A percentile compares a stretch with the other conserved stretches of the same genome.
Conservation (phyloP, 2,329 filamentous ascomycete genomes). For the Mycocentrospora acerina region DNA sequence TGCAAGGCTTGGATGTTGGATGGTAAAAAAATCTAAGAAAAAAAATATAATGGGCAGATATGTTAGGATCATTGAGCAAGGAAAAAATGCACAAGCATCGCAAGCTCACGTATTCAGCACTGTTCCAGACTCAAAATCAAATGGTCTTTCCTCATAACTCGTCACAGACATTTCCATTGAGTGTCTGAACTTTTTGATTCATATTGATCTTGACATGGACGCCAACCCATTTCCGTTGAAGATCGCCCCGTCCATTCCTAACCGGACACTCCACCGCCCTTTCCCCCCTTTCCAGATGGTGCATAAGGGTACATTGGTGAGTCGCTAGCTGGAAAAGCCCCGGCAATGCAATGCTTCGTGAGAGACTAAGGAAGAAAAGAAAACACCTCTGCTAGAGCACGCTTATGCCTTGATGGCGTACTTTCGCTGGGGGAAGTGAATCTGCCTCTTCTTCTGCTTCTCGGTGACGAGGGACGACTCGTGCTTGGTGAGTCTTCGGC, state of each 20-base stretch:
- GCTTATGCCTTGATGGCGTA: slow-evolving; percentile 90
- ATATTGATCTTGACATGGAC: slow-evolving; percentile 45
- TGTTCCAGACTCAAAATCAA: too few species aligned
- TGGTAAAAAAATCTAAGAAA: not conserved
- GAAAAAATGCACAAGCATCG: not conserved
- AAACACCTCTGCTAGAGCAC: slow-evolving; percentile 31
- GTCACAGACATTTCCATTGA: slow-evolving; percentile 21
- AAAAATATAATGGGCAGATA: not conserved
- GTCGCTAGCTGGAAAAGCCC: slow-evolving; percentile 42
- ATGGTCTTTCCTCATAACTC: slow-evolving; percentile 7
- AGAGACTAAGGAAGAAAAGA: slow-evolving; percentile 42
- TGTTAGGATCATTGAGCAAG: not conserved
- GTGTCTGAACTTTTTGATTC: slow-evolving; percentile 45
- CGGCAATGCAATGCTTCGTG: slow-evolving; percentile 46
- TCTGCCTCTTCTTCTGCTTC: slow-evolving; percentile 95
- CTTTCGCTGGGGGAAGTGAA: slow-evolving; percentile 98
- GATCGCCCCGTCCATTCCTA: slow-evolving; percentile 38
- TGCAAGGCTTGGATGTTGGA: not conserved
- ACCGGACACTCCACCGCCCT: slow-evolving; percentile 34
- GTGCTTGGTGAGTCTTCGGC: slow-evolving; percentile 89
- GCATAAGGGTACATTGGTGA: slow-evolving; percentile 44
- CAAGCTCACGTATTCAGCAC: too few species aligned
- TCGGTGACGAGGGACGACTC: slow-evolving; percentile 81
- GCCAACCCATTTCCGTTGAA: slow-evolving; percentile 43
- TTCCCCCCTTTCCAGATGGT: slow-evolving; percentile 35